Evolutionary conservation across 768 basidiomycete species (phyloP), one percentile per base, ranked within the genome.

Genomic region (Sutorius australiensis): DNA sequence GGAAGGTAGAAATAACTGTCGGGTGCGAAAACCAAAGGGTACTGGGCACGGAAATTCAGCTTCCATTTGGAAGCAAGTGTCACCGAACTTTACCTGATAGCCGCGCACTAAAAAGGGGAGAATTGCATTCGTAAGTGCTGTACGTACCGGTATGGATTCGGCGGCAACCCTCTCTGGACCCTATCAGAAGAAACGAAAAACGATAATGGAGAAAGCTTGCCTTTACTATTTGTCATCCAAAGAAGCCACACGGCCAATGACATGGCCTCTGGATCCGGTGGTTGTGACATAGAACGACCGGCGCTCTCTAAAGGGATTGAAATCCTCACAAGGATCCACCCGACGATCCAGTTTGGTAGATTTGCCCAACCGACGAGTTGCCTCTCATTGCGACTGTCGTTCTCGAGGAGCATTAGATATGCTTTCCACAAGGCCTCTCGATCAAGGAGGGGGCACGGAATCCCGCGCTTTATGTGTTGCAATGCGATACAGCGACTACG

Each of bases 351-450:
- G 14, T 55, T 55, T 2, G 65, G 57, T 3, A 78, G 53, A 39
- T 59, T 61, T 37, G 78, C 78, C 74, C 77, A 80, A 19, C 61
- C 52, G 19, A 69, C 43, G 17, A 81, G 68, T 39, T 80, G 80
- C 1, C 58, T 56, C 47, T 71, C 67, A 53, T 81, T 81, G 53
- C 65, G 63, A 19, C 76, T 76, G 47, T 80, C 80, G 41, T 77
- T 75, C 63, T 83, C 82, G 21, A 76, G 63, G 42, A 81, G 57
- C 79, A 83, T 80, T 33, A 82, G 51, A 55, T 78, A 81, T 11
- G 70, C 74, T 16, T 72, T 76, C 82, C 82, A 83, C 14, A 83
- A 66, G 57, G 80, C 80, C 46, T 78, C 71, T 28, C 60, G 37
- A 27, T 72, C 66, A 13, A 50, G 42, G 30, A 17, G 50, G 24